These are phyloP conservation scores for Atalantia buxifolia DNA, from an alignment of 345 rosid genomes.

Conservation along the genomic window DNA sequence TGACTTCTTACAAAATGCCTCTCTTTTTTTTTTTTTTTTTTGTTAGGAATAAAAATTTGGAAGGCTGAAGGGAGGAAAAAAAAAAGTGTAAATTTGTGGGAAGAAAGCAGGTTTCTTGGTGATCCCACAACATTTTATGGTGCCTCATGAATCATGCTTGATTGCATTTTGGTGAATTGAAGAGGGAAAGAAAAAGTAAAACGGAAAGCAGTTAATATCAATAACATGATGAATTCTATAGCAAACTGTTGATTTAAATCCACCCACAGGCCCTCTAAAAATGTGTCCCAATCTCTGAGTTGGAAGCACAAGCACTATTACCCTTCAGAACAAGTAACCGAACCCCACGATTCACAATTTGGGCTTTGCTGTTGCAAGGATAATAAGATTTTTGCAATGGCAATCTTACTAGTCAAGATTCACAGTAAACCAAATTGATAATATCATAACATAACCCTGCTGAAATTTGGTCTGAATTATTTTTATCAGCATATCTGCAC, in stretches of 20 bases:
- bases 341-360: not conserved
- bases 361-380: not conserved
- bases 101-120: not conserved
- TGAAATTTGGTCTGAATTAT: too few relatives aligned
- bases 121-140: not conserved
- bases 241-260: not conserved
- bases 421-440: too few relatives aligned
- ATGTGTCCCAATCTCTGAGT: not conserved
- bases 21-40: too few relatives aligned
- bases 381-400: not conserved
- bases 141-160: not conserved
- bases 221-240: not conserved
- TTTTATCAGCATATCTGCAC: too few relatives aligned
- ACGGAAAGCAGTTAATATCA: not conserved
- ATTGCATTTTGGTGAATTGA: not conserved
- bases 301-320: conserved; percentile 6
- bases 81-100: too few relatives aligned
- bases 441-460: too few relatives aligned
- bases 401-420: not conserved
- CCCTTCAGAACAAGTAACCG: not conserved
- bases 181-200: not conserved
- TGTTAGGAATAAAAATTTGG: too few relatives aligned
- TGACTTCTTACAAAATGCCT: too few relatives aligned
- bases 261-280: not conserved
- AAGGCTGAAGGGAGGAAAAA: too few relatives aligned